Conservation (phyloP, 2,329 filamentous ascomycete species). For the Endothia cerciana region DNA sequence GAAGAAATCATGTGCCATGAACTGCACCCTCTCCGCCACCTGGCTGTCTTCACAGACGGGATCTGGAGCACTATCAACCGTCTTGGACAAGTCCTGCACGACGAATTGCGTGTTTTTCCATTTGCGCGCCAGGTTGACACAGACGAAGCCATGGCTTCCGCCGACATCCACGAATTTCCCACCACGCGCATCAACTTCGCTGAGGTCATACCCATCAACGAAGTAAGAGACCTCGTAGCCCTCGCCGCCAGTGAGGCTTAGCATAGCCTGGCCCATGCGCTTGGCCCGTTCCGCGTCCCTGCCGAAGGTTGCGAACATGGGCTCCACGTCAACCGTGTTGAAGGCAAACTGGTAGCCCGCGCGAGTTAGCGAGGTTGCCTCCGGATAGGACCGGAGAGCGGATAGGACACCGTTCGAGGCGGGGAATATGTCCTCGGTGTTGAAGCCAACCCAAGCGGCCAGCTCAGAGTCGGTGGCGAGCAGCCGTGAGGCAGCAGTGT, state of each 20-base stretch:
- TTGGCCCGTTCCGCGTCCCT: slow-evolving; percentile 51
- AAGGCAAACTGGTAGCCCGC: slow-evolving; percentile 58
- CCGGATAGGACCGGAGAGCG: slow-evolving; percentile 49
- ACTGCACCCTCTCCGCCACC: slow-evolving; percentile 44
- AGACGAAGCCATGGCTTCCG: slow-evolving; percentile 62
- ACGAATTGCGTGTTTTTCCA: slow-evolving; percentile 58
- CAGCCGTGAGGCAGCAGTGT: slow-evolving; percentile 57
- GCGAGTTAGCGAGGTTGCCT: slow-evolving; percentile 51
- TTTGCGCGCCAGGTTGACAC: slow-evolving; percentile 54
- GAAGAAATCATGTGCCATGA: slow-evolving; percentile 62
- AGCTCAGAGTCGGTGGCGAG: slow-evolving; percentile 53
- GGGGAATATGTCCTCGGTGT: slow-evolving; percentile 58
- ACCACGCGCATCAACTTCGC: slow-evolving; percentile 45
- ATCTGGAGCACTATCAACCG: slow-evolving; percentile 50
- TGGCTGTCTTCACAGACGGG: slow-evolving; percentile 45
- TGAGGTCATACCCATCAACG: slow-evolving; percentile 58
- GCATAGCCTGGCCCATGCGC: slow-evolving; percentile 60
- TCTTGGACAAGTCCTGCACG: slow-evolving; percentile 58
- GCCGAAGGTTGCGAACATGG: slow-evolving; percentile 58
- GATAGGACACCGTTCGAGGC: slow-evolving; percentile 50
- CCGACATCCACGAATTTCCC: slow-evolving; percentile 63
- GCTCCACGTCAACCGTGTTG: slow-evolving; percentile 52
- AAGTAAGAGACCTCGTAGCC: slow-evolving; percentile 60
- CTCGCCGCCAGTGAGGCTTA: slow-evolving; percentile 56
- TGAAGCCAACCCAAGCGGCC: slow-evolving; percentile 59